These are phyloP conservation scores for Plasmodium cynomolgi DNA, from an alignment of 169 alveolate species.

Conservation along the genomic window DNA sequence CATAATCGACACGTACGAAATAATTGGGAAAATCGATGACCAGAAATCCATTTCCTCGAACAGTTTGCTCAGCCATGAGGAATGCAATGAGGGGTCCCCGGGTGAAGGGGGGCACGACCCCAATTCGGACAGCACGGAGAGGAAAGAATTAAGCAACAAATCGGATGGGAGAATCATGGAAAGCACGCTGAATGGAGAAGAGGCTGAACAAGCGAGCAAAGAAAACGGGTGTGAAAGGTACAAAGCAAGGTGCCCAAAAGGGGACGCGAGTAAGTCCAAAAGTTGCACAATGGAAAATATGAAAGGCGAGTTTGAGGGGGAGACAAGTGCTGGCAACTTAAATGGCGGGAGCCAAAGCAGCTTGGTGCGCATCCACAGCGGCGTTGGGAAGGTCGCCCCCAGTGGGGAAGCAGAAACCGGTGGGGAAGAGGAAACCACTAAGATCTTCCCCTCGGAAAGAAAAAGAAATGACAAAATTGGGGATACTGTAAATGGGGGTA, in stretches of 20 bases:
- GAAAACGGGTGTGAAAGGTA: not conserved
- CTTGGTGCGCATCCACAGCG: not conserved
- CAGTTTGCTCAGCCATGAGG: constrained; percentile 19
- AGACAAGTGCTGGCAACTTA: not conserved
- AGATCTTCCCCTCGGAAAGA: not conserved
- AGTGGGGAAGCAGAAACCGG: not conserved
- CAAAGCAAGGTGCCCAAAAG: not conserved
- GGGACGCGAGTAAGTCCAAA: not conserved
- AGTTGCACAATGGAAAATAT: not conserved
- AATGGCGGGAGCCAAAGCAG: not conserved
- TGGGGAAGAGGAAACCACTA: too few relatives aligned
- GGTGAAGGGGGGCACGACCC: not conserved
- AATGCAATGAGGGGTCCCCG: not conserved
- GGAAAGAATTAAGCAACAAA: not conserved
- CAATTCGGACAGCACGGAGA: not conserved
- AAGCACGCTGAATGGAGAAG: not conserved
- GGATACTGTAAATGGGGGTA: not conserved
- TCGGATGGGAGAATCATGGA: not conserved
- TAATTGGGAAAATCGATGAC: constrained; percentile 63
- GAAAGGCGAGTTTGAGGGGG: not conserved
- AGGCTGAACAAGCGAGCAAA: not conserved
- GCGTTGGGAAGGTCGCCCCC: not conserved
- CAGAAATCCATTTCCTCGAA: constrained; percentile 15
- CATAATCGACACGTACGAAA: constrained; percentile 59
- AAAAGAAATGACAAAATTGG: not conserved